Base-by-base conservation (phyloP, 2,329 filamentous ascomycete genomes). In the Fonsecaea nubica region DNA sequence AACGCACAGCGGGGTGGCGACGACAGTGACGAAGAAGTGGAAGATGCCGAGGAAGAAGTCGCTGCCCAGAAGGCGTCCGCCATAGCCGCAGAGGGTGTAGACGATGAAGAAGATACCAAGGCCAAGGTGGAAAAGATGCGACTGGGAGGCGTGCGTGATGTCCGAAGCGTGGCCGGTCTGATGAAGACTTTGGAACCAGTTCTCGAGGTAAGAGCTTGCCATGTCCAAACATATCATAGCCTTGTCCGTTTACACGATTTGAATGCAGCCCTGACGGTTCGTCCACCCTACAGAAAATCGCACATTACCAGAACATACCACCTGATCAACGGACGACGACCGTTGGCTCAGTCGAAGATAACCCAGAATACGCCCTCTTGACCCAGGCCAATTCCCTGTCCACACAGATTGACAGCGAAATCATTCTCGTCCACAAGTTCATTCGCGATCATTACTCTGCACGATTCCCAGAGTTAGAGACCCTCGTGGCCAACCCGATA, bases 371-470 rank as follows among this genome's bases (percentile, higher is more conserved):
- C 79, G 89, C 92, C 77, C 87, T 97, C 40, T 81, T 97, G 65
- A 96, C 92, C 38, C 89, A 95, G 76, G 93, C 93, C 15, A 97
- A 97, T 76, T 91, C 90, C 30, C 85, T 96, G 7, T 96, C 95
- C 0, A 96, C 94, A 5, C 90, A 91, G 69, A 97, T 98, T 72
- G 93, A 97, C 72, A 92, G 92, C 76, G 94, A 98, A 78, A 91
- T 98, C 54, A 91, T 91, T 38, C 86, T 95, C 7, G 92, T 98
- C 25, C 95, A 99, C 84, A 99, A 99, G 80, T 96, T 92, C 78
- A 92, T 97, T 66, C 88, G 94, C 75, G 95, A 99, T 75, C 92
- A 97, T 79, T 99, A 99, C 81, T 97, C 93, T 9, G 86, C 91
- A 18, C 88, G 94, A 67, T 99, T 98, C 75, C 94, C 95, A 0